Percentiles rank a stretch among this genome's conserved stretches.
These are phyloP conservation scores for Excoecaria cochinchinensis DNA, from an alignment of 345 rosid genomes.

Conservation along the genomic window DNA sequence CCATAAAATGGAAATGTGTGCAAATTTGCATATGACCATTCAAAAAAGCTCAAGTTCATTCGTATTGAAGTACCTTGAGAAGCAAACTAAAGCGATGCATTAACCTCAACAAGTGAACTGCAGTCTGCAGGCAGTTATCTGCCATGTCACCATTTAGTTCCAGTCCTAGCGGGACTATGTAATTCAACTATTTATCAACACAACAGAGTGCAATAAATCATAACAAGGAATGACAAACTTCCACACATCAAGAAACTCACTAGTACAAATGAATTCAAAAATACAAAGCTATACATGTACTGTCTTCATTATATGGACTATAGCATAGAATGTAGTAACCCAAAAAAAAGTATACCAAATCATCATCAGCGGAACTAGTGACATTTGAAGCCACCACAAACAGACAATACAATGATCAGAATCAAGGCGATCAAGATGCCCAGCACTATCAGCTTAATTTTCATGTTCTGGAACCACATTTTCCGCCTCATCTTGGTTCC, in stretches of 20 bases:
- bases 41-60: too few relatives aligned
- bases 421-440: conserved; percentile 54
- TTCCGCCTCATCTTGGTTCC: conserved; percentile 69
- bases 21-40: too few relatives aligned
- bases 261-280: conserved; percentile 24
- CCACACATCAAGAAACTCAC: conserved; percentile 19
- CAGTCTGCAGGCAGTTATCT: not conserved
- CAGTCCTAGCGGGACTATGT: not conserved
- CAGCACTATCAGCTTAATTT: conserved; percentile 61
- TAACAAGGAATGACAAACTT: conserved; percentile 21
- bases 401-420: conserved; percentile 56
- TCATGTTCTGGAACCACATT: conserved; percentile 79
- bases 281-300: conserved; percentile 39
- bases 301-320: conserved; percentile 17
- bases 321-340: conserved; percentile 7
- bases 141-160: not conserved
- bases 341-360: conserved; percentile 3
- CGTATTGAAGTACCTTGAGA: too few relatives aligned
- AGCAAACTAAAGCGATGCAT: not conserved
- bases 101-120: not conserved
- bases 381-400: conserved; percentile 44
- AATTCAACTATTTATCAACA: not conserved
- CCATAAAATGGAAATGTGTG: too few relatives aligned
- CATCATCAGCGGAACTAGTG: conserved; percentile 10
- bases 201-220: not conserved